A percentile compares a stretch with the other conserved stretches of the same genome.
Conservation (phyloP, 352 stramenopile species). For the Globisporangium lucens region DNA sequence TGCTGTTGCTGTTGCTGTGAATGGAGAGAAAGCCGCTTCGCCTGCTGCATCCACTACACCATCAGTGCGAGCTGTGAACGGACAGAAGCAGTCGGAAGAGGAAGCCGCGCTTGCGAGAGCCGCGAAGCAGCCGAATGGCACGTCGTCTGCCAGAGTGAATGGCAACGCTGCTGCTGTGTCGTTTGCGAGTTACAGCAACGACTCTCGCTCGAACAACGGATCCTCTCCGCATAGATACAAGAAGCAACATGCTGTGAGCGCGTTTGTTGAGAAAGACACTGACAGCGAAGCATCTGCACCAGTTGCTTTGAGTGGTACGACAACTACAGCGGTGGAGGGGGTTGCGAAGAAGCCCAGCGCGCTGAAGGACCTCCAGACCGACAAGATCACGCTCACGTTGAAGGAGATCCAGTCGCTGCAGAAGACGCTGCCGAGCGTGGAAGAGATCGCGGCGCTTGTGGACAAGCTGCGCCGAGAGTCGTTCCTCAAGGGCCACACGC, state of each 20-base stretch:
- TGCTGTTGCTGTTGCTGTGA: not conserved
- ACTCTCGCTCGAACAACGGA: not conserved
- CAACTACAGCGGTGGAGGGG: slow-evolving; percentile 1
- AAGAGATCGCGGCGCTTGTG: slow-evolving; percentile 60
- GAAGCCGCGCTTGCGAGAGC: slow-evolving; percentile 12
- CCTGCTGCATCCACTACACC: not conserved
- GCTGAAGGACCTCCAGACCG: slow-evolving; percentile 37
- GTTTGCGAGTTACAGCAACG: not conserved
- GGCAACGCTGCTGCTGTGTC: not conserved
- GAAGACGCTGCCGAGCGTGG: slow-evolving; percentile 66
- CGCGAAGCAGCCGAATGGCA: slow-evolving; percentile 12
- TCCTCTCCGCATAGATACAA: not conserved
- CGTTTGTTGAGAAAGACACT: slow-evolving; percentile 4
- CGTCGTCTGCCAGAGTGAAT: slow-evolving; percentile 6
- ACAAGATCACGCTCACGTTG: slow-evolving; percentile 74
- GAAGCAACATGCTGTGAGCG: slow-evolving; percentile 3
- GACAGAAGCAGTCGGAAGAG: slow-evolving; percentile 15
- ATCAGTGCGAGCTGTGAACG: slow-evolving; percentile 3
- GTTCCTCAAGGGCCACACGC: slow-evolving; percentile 68
- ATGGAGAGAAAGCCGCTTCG: not conserved
- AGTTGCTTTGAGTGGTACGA: not conserved
- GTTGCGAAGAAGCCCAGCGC: slow-evolving; percentile 17
- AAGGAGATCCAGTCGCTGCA: slow-evolving; percentile 72
- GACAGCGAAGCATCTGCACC: not conserved
- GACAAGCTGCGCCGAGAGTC: slow-evolving; percentile 61